Base-by-base conservation (phyloP, 139 green algal species). In the Tetradesmus obliquus region DNA sequence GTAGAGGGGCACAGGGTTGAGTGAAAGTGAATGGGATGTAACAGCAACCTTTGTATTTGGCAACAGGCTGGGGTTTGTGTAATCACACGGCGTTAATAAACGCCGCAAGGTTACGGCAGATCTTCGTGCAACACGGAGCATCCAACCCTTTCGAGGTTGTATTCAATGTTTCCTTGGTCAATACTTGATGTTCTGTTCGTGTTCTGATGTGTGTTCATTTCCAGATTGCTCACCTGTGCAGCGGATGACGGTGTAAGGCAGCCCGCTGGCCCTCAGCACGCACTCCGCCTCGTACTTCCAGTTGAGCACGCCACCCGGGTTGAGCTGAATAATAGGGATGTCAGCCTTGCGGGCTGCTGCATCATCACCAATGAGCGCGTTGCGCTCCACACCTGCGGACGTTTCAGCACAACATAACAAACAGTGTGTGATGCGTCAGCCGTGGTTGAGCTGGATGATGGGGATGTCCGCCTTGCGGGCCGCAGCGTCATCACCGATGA, bases 281-380 rank as follows among this genome's bases (percentile, higher is more conserved):
- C 57, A 94, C 93, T 98, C 96, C 0, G 95, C 95, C 87, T 91
- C 88, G 84, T 97, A 98, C 94, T 98, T 98, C 84, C 94, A 93
- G 93, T 98, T 97, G 15, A 98, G 90, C 2, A 95, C 91, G 87
- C 93, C 96, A 3, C 95, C 95, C 0, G 97, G 97, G 91, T 98
- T 99, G 32, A 98, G 94, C 89, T 98, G 96, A 32, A 99, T 94
- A 71, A 99, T 99, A 83, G 97, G 97, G 88, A 99, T 98, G 88
- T 98, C 95, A 53, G 87, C 69, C 84, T 95, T 95, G 55, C 97
- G 93, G 0, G 57, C 71, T 88, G 94, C 95, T 5, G 90, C 95
- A 84, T 99, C 95, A 62, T 97, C 93, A 0, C 97, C 96, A 53
- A 99, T 96, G 74, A 96, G 92, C 1, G 96, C 96, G 92, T 98